Evolutionary conservation across 1,139 yeast genomes (phyloP), one percentile per base, ranked within the genome.

Genomic region (Zygosaccharomyces sapae): DNA sequence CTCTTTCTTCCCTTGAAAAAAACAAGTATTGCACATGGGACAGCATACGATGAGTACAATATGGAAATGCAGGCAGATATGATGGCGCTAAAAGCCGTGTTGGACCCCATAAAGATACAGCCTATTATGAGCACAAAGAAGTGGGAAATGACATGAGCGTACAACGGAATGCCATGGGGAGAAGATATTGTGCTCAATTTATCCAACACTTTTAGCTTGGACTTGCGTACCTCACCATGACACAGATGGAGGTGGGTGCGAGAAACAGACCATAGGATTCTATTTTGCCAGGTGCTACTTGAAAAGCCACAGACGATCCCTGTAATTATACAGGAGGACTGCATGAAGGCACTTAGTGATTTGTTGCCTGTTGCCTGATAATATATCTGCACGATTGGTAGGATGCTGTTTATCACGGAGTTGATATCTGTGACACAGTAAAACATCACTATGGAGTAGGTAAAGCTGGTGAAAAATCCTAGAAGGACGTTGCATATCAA

Each of bases 361-460:
- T 68, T 73, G 58, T 71, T 75, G n/a, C 68, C 69, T 10, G 80
- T 66, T 2, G 81, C 79, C 59, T 80, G 83, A 66, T 76, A 69
- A 62, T 72, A 80, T 46, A 81, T 80, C 55, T 77, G 81, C 55
- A 80, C 67, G 37, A 80, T 79, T 6, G 86, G 86, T 55, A 79
- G 73, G 46, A 67, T 67, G 25, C 79, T 69, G 31, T 59, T 58
- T 50, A 72, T 61, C 34, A 81, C 71, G 2, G 56, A 70, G 30
- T 68, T 71, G 55, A 79, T 71, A 63, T 80, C 75, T 44, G 70
- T 73, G 54, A 81, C 72, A 51, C 77, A 74, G 66, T 79, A 80
- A 56, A 80, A 78, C 74, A 81, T 76, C 45, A 81, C 75, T 51
- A 80, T 73, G 45, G 74, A 69, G 56, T 77, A 79, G 5, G 52